These are phyloP conservation scores for Naganishia vaughanmartiniae DNA, from an alignment of 768 basidiomycete species.

Conservation along the genomic window DNA sequence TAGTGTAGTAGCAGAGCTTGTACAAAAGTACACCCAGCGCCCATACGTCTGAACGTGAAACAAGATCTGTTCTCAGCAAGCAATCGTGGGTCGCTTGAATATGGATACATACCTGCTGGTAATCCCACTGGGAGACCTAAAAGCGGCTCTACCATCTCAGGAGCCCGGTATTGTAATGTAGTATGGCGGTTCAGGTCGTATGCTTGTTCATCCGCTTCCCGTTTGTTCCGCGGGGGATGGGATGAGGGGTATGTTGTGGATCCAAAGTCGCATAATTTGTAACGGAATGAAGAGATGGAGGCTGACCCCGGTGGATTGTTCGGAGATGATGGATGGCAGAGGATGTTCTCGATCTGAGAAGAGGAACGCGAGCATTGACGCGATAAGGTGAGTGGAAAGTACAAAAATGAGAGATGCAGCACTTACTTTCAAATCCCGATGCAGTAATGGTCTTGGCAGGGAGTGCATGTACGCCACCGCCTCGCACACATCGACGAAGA, in stretches of 20 bases:
- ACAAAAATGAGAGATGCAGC: background rate
- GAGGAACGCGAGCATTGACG: background rate
- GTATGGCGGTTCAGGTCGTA: slow-evolving; percentile 91
- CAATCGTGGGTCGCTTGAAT: background rate
- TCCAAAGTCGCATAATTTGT: slow-evolving; percentile 97
- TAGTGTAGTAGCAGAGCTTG: slow-evolving; percentile 99
- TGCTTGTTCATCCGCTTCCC: slow-evolving; percentile 83
- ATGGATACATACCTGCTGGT: slow-evolving; percentile 44
- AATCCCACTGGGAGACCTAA: slow-evolving; percentile 49
- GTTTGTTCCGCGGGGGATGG: slow-evolving; percentile 69
- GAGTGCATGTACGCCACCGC: slow-evolving; percentile 96
- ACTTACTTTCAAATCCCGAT: slow-evolving; percentile 82
- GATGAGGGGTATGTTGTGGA: slow-evolving; percentile 73
- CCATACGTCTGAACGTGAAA: slow-evolving; percentile 71
- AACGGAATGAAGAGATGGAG: slow-evolving; percentile 64
- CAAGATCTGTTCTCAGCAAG: slow-evolving; percentile 23
- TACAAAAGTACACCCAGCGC: slow-evolving; percentile 93
- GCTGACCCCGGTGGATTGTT: slow-evolving; percentile 24
- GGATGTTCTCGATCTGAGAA: slow-evolving; percentile 84
- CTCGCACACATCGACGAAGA: slow-evolving; percentile 96
- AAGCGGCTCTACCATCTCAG: slow-evolving; percentile 85
- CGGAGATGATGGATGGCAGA: slow-evolving; percentile 52
- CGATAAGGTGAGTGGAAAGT: background rate
- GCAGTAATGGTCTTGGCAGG: slow-evolving; percentile 80
- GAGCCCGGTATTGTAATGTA: slow-evolving; percentile 95